Conservation (phyloP, 2,329 filamentous ascomycete species). For the Aureobasidium leucospermi region DNA sequence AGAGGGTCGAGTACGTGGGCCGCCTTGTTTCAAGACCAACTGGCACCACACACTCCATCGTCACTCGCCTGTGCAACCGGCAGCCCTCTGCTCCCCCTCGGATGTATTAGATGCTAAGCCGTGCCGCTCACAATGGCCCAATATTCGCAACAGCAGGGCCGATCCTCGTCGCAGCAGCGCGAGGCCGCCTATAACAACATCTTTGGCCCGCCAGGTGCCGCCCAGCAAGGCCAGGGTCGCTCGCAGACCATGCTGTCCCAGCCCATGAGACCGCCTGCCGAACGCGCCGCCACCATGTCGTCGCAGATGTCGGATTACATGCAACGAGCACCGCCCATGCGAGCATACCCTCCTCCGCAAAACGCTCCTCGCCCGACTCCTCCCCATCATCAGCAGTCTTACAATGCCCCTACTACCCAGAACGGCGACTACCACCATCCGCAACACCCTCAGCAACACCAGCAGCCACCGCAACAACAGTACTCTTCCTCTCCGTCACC, state of each 20-base stretch:
- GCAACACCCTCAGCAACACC: constrained; percentile 22
- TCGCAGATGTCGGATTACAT: constrained; percentile 43
- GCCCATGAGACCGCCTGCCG: constrained; percentile 52
- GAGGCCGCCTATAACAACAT: constrained; percentile 96
- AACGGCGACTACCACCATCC: constrained; percentile 31
- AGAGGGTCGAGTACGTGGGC: constrained; percentile 4
- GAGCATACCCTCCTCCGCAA: constrained; percentile 33
- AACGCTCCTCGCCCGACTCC: constrained; percentile 44
- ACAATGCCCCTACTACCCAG: constrained; percentile 25
- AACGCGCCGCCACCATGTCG: constrained; percentile 66
- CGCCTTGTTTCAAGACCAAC: constrained; percentile 2
- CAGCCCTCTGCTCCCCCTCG: constrained; percentile 1
- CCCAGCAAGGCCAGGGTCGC: constrained; percentile 52
- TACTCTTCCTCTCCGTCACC: constrained; percentile 17
- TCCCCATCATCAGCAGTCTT: constrained; percentile 46
- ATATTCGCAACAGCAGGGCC: constrained; percentile 52
- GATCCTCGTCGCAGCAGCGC: constrained; percentile 58
- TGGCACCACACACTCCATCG: neutral
- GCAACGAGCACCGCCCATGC: constrained; percentile 58
- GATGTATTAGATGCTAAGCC: neutral
- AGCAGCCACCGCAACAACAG: constrained; percentile 38
- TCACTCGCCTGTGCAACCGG: neutral
- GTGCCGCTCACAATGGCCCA: constrained; percentile 48
- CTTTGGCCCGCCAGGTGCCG: constrained; percentile 78
- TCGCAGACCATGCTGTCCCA: constrained; percentile 94